Evolutionary conservation across 805 yeast genomes (phyloP).

Genomic region (Spathaspora hagerdaliae): DNA sequence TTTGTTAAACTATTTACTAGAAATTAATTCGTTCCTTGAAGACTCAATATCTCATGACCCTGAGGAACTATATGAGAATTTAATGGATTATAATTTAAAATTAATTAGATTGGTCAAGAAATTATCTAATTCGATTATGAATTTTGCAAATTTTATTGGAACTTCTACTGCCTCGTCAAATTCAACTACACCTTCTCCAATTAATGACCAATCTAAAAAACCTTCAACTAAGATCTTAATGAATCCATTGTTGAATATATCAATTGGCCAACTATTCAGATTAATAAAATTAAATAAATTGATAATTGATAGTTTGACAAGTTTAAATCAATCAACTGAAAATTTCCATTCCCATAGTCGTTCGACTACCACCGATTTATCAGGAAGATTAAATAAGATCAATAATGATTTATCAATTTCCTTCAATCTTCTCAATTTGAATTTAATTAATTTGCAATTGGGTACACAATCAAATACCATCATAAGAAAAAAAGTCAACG

Average conservation of each 20-base stretch:
- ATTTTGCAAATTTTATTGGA: conserved; percentile 26
- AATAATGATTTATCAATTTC: conserved; percentile 34
- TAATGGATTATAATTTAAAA: conserved; percentile 37
- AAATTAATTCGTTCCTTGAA: conserved; percentile 16
- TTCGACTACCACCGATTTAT: conserved; percentile 15
- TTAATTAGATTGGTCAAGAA: conserved; percentile 35
- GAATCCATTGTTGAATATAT: conserved; percentile 31
- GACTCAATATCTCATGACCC: conserved; percentile 3
- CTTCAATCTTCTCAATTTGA: conserved; percentile 27
- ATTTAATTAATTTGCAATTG: conserved; percentile 17
- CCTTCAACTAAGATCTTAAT: conserved; percentile 6
- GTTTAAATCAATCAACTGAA: conserved; percentile 9
- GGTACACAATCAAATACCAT: conserved; percentile 20
- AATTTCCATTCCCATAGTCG: neutral
- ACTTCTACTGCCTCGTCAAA: conserved; percentile 7
- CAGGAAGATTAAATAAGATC: conserved; percentile 28
- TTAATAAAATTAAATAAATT: conserved; percentile 32
- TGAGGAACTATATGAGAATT: conserved; percentile 17
- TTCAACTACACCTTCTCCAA: conserved; percentile 2
- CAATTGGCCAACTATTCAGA: conserved; percentile 29
- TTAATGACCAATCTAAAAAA: neutral
- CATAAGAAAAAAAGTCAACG: conserved; percentile 21
- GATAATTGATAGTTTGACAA: conserved; percentile 27
- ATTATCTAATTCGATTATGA: conserved; percentile 22
- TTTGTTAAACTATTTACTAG: conserved; percentile 31